These are phyloP conservation scores for Phoma sp. DNA, from an alignment of 2,329 filamentous ascomycete genomes.

Conservation along the genomic window DNA sequence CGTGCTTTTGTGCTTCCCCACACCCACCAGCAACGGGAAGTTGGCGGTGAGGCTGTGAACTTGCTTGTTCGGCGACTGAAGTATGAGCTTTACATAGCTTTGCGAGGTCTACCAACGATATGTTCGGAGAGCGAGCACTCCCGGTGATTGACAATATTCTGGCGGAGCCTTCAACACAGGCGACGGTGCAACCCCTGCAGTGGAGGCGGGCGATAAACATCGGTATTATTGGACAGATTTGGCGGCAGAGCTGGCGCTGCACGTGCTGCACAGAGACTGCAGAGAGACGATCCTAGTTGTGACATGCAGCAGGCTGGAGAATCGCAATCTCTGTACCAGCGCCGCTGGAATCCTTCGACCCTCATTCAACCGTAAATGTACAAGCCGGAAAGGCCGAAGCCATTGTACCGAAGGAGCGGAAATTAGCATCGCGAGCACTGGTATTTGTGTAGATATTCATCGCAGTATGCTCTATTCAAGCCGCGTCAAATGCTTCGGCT, in stretches of 20 bases:
- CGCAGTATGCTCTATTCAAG: not conserved
- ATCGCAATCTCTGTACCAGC: not conserved
- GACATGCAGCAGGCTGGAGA: slow-evolving; percentile 3
- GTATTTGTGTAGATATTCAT: not conserved
- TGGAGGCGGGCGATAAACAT: not conserved
- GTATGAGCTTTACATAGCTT: slow-evolving; percentile 4
- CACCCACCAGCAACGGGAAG: slow-evolving; percentile 1
- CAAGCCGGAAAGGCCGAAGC: not conserved
- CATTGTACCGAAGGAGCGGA: not conserved
- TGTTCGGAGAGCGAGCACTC: not conserved
- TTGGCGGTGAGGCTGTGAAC: slow-evolving; percentile 8
- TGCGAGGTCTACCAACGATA: not conserved
- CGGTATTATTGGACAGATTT: slow-evolving; percentile 12
- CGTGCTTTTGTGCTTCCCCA: slow-evolving; percentile 10
- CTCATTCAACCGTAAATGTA: not conserved
- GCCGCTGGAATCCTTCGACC: slow-evolving; percentile 1
- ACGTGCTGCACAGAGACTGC: slow-evolving; percentile 3
- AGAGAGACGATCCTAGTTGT: slow-evolving; percentile 1
- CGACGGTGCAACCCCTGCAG: not conserved
- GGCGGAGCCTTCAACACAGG: not conserved
- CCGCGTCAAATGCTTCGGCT: not conserved
- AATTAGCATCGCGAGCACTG: not conserved
- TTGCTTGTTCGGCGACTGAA: not conserved
- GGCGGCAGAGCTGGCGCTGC: slow-evolving; percentile 9
- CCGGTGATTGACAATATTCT: not conserved